A percentile compares a stretch with the other conserved stretches of the same genome.
phyloP scores from a whole-genome alignment of 345 rosid species.

The Schrenkiella parvula region DNA sequence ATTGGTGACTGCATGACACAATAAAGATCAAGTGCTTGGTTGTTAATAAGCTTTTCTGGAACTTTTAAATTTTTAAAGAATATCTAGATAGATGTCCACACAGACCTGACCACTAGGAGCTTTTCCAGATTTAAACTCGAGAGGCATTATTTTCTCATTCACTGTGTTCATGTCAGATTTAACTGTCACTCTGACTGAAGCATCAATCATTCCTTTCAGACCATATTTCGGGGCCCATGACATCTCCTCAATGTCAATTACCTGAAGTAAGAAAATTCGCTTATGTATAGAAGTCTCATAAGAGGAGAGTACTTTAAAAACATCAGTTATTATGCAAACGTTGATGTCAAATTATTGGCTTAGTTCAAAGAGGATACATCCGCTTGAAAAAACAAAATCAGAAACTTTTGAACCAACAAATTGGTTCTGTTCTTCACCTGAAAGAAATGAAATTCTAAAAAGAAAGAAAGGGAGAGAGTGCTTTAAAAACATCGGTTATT shows the following conservation, averaged over 20 bases:
- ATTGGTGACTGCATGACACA: constrained; percentile 62
- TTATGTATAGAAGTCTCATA: neutral
- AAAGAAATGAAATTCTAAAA: constrained; percentile 7
- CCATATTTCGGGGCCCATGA: constrained; percentile 98
- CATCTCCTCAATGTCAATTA: constrained; percentile 96
- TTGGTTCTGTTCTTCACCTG: neutral
- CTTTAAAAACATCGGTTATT: neutral
- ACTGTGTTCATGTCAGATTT: constrained; percentile 44
- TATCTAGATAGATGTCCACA: constrained; percentile 4
- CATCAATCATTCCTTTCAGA: constrained; percentile 94
- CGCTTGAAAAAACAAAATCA: neutral
- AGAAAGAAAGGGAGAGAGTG: constrained; percentile 10
- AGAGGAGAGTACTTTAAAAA: neutral
- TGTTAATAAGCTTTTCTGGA: constrained; percentile 11
- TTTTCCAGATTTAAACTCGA: constrained; percentile 97
- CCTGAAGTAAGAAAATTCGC: constrained; percentile 41
- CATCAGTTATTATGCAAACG: neutral
- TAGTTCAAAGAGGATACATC: constrained; percentile 1
- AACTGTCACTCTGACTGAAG: constrained; percentile 68
- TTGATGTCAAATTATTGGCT: neutral
- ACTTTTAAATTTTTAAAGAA: constrained; percentile 18
- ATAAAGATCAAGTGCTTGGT: neutral
- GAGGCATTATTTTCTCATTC: constrained; percentile 66
- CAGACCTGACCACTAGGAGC: constrained; percentile 75
- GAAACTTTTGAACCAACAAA: neutral